A percentile compares a stretch with the other conserved stretches of the same genome.
Conservation (phyloP, 257 asterid species). For the Linderniella brevidens region DNA sequence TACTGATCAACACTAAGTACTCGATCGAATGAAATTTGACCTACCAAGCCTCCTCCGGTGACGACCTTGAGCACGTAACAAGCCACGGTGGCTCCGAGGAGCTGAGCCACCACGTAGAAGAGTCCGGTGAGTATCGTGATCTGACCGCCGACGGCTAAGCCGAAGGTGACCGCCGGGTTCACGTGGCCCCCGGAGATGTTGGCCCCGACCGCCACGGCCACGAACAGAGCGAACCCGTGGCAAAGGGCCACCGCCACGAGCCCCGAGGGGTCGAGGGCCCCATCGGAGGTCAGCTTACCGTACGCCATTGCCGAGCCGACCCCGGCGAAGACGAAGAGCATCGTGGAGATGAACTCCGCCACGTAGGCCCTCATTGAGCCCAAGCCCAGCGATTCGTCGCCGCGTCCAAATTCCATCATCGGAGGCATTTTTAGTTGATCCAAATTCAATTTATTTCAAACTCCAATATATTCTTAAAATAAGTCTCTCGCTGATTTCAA, state of each 20-base stretch:
- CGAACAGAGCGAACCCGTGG: constrained; percentile 55
- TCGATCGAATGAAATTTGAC: no score
- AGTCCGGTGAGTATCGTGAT: constrained; percentile 47
- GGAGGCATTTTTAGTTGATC: constrained; percentile 28
- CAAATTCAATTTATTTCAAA: background rate
- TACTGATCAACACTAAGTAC: no score
- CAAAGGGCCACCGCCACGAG: constrained; percentile 47
- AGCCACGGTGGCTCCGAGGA: constrained; percentile 39
- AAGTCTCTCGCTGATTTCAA: no score
- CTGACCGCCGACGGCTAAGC: constrained; percentile 59
- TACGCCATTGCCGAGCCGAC: constrained; percentile 94
- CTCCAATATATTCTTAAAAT: no score
- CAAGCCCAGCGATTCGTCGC: constrained; percentile 50
- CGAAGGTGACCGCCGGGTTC: constrained; percentile 66
- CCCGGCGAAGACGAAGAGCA: constrained; percentile 90
- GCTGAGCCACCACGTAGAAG: constrained; percentile 54
- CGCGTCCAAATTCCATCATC: constrained; percentile 69
- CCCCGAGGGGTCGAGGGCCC: constrained; percentile 35
- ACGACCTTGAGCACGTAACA: constrained; percentile 33
- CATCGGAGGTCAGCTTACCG: constrained; percentile 53
- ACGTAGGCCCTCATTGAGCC: constrained; percentile 63
- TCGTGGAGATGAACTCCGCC: constrained; percentile 96
- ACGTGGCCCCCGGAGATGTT: constrained; percentile 73
- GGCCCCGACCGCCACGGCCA: constrained; percentile 46
- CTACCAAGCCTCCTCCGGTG: constrained; percentile 41